These are phyloP conservation scores for Zostera marina DNA, from an alignment of 116 monocot species.

Conservation along the genomic window DNA sequence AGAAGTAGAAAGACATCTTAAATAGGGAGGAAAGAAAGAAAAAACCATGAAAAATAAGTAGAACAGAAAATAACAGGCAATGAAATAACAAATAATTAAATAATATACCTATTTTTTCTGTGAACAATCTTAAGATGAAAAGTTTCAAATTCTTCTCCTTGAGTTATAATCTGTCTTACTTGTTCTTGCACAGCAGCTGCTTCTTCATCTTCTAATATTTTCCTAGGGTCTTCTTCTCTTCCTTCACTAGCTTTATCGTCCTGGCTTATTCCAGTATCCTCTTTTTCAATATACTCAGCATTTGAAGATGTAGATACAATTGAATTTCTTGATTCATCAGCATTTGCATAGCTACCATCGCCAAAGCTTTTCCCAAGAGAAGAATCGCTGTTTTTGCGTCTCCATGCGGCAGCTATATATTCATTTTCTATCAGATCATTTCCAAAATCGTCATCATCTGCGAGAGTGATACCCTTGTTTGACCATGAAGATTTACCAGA, in stretches of 20 bases:
- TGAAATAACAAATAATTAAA: background rate
- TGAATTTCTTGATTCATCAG: constrained; percentile 53
- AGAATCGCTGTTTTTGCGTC: constrained; percentile 51
- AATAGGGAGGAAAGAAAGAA: too few relatives aligned
- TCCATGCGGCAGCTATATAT: constrained; percentile 58
- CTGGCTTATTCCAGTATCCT: constrained; percentile 23
- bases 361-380: constrained; percentile 42
- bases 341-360: constrained; percentile 34
- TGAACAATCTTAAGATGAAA: constrained; percentile 96
- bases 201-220: constrained; percentile 83
- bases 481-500: constrained; percentile 43
- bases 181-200: constrained; percentile 92
- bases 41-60: background rate
- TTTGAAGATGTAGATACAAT: constrained; percentile 61
- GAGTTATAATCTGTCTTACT: constrained; percentile 78
- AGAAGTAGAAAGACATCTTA: too few relatives aligned
- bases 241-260: constrained; percentile 31
- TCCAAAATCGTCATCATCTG: constrained; percentile 29
- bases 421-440: constrained; percentile 33
- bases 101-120: constrained; percentile 75
- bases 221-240: constrained; percentile 47
- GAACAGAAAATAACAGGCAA: background rate
- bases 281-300: constrained; percentile 32
- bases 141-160: constrained; percentile 95
- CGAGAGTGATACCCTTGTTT: constrained; percentile 18